Percentiles rank a stretch among this genome's conserved stretches.
Evolutionary conservation across 495 filamentous ascomycete species (phyloP).

Genomic region (Penicillium desertorum): DNA sequence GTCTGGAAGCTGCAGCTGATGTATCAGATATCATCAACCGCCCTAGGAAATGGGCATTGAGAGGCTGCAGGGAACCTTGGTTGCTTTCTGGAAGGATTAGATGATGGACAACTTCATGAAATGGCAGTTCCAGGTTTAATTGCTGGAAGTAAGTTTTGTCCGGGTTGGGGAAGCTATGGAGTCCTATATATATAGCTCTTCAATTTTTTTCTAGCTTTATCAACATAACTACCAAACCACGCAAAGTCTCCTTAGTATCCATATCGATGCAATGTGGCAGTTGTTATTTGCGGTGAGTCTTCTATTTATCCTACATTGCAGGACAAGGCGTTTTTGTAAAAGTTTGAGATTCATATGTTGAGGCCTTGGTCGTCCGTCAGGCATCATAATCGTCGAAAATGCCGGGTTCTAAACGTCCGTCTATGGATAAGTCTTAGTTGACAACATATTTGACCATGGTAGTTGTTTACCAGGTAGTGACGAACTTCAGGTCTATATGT

Average conservation of each 20-base stretch:
- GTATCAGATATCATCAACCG: slow-evolving; percentile 4
- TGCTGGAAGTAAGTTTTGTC: not conserved
- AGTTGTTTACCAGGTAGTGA: not conserved
- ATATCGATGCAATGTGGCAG: not conserved
- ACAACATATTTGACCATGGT: not conserved
- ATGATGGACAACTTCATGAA: not conserved
- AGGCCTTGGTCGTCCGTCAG: not conserved
- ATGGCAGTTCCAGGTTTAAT: not conserved
- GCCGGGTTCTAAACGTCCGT: not conserved
- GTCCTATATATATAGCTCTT: not conserved
- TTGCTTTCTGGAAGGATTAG: not conserved
- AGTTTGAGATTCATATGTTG: not conserved
- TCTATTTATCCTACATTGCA: not conserved
- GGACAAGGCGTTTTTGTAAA: not conserved
- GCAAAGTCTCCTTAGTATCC: not conserved
- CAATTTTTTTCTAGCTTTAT: not conserved
- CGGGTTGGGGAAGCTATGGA: not conserved
- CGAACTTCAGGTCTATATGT: not conserved
- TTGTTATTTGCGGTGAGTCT: not conserved
- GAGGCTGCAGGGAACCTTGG: not conserved
- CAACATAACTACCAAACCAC: not conserved
- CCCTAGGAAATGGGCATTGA: not conserved
- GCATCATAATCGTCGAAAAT: not conserved
- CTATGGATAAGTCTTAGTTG: not conserved
- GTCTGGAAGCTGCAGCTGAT: slow-evolving; percentile 2